Evolutionary conservation across 2,329 filamentous ascomycete genomes (phyloP).

Genomic region (Geosmithia putterillii): DNA sequence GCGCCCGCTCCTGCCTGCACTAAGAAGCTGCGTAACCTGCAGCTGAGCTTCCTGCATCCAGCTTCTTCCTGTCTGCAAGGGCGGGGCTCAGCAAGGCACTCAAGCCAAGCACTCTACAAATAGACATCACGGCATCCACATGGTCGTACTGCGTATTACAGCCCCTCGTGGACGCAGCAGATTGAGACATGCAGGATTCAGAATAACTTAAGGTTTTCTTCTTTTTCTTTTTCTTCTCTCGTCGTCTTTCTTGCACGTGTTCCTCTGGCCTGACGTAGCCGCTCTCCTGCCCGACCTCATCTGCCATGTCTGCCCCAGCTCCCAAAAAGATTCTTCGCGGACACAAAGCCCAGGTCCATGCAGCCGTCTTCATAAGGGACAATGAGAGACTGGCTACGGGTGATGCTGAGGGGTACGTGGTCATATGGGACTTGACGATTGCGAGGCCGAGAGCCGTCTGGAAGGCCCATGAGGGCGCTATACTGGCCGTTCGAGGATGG

Average conservation of each 20-base stretch:
- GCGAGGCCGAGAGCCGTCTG: constrained; percentile 77
- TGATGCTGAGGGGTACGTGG: constrained; percentile 80
- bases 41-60: too few species aligned
- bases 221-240: neutral
- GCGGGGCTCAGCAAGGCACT: neutral
- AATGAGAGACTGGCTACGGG: constrained; percentile 75
- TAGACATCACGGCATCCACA: neutral
- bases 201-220: neutral
- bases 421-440: constrained; percentile 73
- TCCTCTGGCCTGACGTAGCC: too few species aligned
- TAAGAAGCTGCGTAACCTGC: too few species aligned
- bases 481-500: constrained; percentile 66
- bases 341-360: constrained; percentile 70
- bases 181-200: too few species aligned
- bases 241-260: neutral
- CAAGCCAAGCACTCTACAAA: neutral
- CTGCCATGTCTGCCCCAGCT: constrained; percentile 9
- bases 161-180: too few species aligned
- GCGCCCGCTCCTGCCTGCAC: too few species aligned
- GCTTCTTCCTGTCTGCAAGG: too few species aligned
- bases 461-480: constrained; percentile 68
- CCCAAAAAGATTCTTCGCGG: constrained; percentile 65
- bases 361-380: constrained; percentile 55
- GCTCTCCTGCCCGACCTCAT: neutral
- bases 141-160: neutral